These are phyloP conservation scores for Phytophthora macrochlamydospora DNA, from an alignment of 352 stramenopile species.

Conservation along the genomic window DNA sequence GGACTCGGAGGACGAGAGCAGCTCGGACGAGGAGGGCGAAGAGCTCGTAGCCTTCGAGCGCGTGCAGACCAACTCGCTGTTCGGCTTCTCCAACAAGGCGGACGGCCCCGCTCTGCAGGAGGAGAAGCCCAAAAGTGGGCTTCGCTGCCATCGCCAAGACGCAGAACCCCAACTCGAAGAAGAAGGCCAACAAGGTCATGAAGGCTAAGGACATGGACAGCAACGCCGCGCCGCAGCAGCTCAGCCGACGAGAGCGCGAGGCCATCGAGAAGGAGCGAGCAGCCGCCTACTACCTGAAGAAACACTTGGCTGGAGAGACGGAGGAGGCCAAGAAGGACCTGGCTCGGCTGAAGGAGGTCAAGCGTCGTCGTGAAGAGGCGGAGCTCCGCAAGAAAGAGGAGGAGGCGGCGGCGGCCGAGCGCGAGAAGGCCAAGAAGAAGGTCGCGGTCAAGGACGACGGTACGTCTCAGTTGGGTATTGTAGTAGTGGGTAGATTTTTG, in stretches of 20 bases:
- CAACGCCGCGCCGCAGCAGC: constrained; percentile 61
- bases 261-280: constrained; percentile 86
- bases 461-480: constrained; percentile 8
- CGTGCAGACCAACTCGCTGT: constrained; percentile 76
- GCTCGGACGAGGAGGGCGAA: constrained; percentile 60
- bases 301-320: constrained; percentile 85
- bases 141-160: constrained; percentile 75
- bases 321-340: constrained; percentile 89
- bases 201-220: constrained; percentile 87
- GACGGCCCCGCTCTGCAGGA: constrained; percentile 62
- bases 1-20: constrained; percentile 57
- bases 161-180: constrained; percentile 82
- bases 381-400: constrained; percentile 83
- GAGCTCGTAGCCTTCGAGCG: constrained; percentile 72
- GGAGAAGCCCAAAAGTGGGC: constrained; percentile 72
- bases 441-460: constrained; percentile 62
- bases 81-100: constrained; percentile 67
- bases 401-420: constrained; percentile 66
- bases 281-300: constrained; percentile 80
- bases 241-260: constrained; percentile 86
- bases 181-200: constrained; percentile 81
- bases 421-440: constrained; percentile 73
- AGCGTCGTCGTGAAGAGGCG: constrained; percentile 81
- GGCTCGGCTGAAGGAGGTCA: constrained; percentile 76
- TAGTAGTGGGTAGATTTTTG: neutral